These are phyloP conservation scores for Cladosporium sp. DNA, from an alignment of 2,329 filamentous ascomycete genomes.

Conservation along the genomic window DNA sequence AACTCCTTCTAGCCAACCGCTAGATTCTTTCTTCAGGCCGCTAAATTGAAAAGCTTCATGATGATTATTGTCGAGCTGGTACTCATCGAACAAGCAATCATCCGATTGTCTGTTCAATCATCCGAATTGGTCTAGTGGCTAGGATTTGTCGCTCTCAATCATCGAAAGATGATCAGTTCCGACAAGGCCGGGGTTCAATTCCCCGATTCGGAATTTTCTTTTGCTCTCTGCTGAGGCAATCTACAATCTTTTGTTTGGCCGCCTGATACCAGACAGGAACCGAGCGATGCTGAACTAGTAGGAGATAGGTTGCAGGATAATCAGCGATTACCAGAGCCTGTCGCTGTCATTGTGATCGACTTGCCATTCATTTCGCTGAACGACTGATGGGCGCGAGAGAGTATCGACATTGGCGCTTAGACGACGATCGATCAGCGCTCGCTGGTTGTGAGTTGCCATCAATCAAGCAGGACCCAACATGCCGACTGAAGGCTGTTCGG, in stretches of 20 bases:
- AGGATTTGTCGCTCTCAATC: constrained; percentile 16
- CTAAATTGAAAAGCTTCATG: too few relatives aligned
- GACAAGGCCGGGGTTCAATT: constrained; percentile 19
- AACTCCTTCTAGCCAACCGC: neutral
- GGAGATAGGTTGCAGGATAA: too few relatives aligned
- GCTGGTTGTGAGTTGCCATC: too few relatives aligned
- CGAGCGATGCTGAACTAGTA: too few relatives aligned
- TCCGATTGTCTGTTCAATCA: neutral
- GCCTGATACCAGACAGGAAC: too few relatives aligned
- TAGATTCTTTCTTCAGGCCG: too few relatives aligned
- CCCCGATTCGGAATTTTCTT: constrained; percentile 6
- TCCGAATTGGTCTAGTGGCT: constrained; percentile 16
- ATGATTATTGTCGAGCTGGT: too few relatives aligned
- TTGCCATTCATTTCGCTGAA: neutral
- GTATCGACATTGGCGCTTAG: neutral
- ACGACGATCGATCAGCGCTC: too few relatives aligned
- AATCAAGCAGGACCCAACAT: too few relatives aligned
- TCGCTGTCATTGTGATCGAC: neutral
- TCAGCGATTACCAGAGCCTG: too few relatives aligned
- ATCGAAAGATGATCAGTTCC: constrained; percentile 1
- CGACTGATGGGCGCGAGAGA: neutral
- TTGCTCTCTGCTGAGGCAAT: too few relatives aligned
- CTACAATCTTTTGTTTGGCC: neutral
- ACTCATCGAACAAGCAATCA: neutral
- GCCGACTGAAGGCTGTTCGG: too few relatives aligned